phyloP scores from a whole-genome alignment of 202 grass and related monocot species.

The Panicum virgatum region DNA sequence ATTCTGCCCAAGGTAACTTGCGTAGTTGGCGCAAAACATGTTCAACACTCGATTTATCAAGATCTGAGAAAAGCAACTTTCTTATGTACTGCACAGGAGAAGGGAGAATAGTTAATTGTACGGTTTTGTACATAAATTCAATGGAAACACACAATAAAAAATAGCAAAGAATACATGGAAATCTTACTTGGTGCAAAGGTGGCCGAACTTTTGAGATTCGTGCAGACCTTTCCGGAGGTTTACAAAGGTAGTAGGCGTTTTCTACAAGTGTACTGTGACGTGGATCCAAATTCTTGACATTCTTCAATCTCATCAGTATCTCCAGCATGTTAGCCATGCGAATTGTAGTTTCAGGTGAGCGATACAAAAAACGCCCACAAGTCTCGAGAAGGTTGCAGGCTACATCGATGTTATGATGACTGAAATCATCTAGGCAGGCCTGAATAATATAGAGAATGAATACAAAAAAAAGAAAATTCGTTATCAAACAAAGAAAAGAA shows the following conservation, averaged over 20 bases:
- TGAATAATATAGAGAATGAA: slow-evolving; percentile 45
- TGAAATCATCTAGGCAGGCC: slow-evolving; percentile 98
- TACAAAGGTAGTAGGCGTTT: slow-evolving; percentile 99
- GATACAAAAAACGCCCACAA: slow-evolving; percentile 90
- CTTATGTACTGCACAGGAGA: slow-evolving; percentile 79
- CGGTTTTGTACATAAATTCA: slow-evolving; percentile 1
- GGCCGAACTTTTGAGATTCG: slow-evolving; percentile 85
- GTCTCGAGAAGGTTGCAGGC: slow-evolving; percentile 97
- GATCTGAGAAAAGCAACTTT: slow-evolving; percentile 94
- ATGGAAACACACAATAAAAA: slow-evolving; percentile 20
- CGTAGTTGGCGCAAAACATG: slow-evolving; percentile 93
- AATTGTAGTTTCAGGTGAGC: slow-evolving; percentile 91
- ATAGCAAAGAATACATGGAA: slow-evolving; percentile 29
- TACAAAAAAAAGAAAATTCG: slow-evolving; percentile 25
- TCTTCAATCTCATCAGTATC: slow-evolving; percentile 94
- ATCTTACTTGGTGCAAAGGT: slow-evolving; percentile 85
- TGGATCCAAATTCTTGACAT: slow-evolving; percentile 91
- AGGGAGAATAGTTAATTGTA: slow-evolving; percentile 26
- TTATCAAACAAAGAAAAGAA: slow-evolving; percentile 16
- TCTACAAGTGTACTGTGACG: slow-evolving; percentile 95
- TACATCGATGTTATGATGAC: slow-evolving; percentile 99
- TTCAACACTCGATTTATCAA: slow-evolving; percentile 88
- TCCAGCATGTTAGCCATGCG: slow-evolving; percentile 96
- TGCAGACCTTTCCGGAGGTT: slow-evolving; percentile 92
- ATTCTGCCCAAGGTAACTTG: slow-evolving; percentile 96